These are phyloP conservation scores for Penicillium paxilli DNA, from an alignment of 495 filamentous ascomycete genomes.

Conservation along the genomic window DNA sequence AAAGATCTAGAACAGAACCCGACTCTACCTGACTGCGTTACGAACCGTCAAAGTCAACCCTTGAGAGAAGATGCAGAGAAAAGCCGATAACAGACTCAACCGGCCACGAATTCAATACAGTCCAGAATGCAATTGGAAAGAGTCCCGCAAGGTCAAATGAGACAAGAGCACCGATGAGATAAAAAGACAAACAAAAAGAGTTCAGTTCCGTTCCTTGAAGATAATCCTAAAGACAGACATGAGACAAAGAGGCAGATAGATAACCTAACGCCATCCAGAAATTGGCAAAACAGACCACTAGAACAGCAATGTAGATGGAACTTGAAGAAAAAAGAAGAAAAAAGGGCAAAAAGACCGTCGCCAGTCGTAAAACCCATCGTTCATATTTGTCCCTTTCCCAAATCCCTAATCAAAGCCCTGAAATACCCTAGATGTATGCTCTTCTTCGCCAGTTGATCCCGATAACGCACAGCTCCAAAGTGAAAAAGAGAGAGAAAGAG, in stretches of 20 bases:
- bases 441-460: constrained; percentile 15
- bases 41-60: too few species aligned
- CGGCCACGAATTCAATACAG: neutral
- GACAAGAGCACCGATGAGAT: neutral
- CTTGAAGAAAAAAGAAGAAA: neutral
- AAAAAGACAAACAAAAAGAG: too few species aligned
- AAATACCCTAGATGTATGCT: constrained; percentile 18
- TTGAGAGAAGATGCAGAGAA: neutral
- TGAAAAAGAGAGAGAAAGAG: constrained; percentile 3
- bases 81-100: neutral
- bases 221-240: neutral
- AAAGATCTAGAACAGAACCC: too few species aligned
- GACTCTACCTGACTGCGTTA: too few species aligned
- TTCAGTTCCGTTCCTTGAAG: too few species aligned
- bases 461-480: constrained; percentile 2
- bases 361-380: constrained; percentile 1
- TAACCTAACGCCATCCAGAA: neutral
- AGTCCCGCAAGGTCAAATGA: neutral
- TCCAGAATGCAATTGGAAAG: neutral
- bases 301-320: neutral
- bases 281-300: neutral
- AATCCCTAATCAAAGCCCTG: constrained; percentile 7
- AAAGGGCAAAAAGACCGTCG: neutral
- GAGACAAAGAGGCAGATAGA: neutral
- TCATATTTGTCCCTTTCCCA: neutral